Conservation (phyloP, 2,329 filamentous ascomycete genomes). For the Sphaerostilbella broomeana region DNA sequence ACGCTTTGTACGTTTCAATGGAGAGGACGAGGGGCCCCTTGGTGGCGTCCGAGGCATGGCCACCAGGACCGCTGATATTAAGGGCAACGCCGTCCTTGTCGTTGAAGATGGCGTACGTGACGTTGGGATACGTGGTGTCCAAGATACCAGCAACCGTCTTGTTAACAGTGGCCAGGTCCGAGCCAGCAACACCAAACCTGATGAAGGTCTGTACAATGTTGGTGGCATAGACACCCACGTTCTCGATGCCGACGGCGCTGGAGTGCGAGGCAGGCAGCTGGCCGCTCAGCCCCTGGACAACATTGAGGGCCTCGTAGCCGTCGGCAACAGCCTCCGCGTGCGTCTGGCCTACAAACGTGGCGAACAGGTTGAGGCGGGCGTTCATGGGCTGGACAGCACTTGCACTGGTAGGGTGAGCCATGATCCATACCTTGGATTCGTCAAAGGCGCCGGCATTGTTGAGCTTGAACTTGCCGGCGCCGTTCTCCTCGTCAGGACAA, state of each 20-base stretch:
- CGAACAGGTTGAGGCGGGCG: constrained; percentile 15
- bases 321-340: constrained; percentile 14
- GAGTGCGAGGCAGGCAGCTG: constrained; percentile 13
- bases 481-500: constrained; percentile 17
- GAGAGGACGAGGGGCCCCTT: constrained; percentile 14
- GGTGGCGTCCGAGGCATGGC: constrained; percentile 14
- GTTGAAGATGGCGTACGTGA: constrained; percentile 7
- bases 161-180: constrained; percentile 5
- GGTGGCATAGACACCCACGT: constrained; percentile 15
- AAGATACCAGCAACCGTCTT: constrained; percentile 11
- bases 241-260: constrained; percentile 14
- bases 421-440: constrained; percentile 15
- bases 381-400: constrained; percentile 18
- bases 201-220: constrained; percentile 15
- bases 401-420: constrained; percentile 15
- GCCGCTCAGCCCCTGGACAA: constrained; percentile 8
- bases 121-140: constrained; percentile 11
- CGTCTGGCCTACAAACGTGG: constrained; percentile 10
- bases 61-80: constrained; percentile 14
- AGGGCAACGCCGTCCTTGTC: constrained; percentile 14
- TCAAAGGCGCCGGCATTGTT: constrained; percentile 15
- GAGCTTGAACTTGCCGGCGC: constrained; percentile 15
- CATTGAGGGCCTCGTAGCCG: constrained; percentile 13
- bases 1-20: constrained; percentile 12
- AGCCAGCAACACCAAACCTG: constrained; percentile 13